These are phyloP conservation scores for Extremus antarcticus DNA, from an alignment of 495 filamentous ascomycete genomes.

Conservation along the genomic window DNA sequence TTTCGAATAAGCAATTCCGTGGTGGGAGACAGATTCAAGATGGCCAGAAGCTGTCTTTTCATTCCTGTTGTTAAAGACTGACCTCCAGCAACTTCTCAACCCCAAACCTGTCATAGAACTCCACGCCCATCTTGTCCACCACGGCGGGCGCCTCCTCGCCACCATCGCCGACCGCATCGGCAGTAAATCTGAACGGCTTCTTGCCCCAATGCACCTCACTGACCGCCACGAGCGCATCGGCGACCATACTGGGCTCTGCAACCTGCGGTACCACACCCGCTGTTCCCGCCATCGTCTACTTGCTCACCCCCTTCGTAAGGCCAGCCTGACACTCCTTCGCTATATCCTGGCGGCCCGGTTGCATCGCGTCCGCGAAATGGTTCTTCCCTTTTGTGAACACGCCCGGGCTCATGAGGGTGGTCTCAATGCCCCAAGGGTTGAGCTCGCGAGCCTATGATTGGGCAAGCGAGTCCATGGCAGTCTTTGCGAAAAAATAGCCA, in stretches of 20 bases:
- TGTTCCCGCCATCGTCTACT: conserved; percentile 1
- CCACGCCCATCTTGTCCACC: neutral
- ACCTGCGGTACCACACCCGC: neutral
- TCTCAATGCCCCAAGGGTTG: conserved; percentile 12
- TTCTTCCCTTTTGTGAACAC: conserved; percentile 8
- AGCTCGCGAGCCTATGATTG: conserved; percentile 3
- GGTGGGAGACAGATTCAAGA: too few relatives aligned
- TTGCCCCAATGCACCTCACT: neutral
- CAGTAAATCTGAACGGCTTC: conserved; percentile 6
- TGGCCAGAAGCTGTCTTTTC: too few relatives aligned
- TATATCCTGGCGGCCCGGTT: neutral
- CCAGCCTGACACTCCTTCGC: conserved; percentile 7
- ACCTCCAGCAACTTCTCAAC: conserved; percentile 2
- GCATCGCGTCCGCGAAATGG: conserved; percentile 2
- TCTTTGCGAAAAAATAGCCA: conserved; percentile 10
- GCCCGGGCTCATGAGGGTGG: conserved; percentile 4
- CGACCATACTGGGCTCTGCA: neutral
- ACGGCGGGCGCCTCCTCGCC: neutral
- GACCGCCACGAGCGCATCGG: conserved; percentile 1
- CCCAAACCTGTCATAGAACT: conserved; percentile 5
- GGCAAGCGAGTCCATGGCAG: conserved; percentile 7
- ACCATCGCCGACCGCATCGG: conserved; percentile 4
- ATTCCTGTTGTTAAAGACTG: neutral
- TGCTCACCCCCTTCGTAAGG: conserved; percentile 1
- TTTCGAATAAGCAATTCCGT: too few relatives aligned